Evolutionary conservation across 164 flowering plant species (phyloP), one percentile per base, ranked within the genome.

Genomic region (Saururus chinensis): DNA sequence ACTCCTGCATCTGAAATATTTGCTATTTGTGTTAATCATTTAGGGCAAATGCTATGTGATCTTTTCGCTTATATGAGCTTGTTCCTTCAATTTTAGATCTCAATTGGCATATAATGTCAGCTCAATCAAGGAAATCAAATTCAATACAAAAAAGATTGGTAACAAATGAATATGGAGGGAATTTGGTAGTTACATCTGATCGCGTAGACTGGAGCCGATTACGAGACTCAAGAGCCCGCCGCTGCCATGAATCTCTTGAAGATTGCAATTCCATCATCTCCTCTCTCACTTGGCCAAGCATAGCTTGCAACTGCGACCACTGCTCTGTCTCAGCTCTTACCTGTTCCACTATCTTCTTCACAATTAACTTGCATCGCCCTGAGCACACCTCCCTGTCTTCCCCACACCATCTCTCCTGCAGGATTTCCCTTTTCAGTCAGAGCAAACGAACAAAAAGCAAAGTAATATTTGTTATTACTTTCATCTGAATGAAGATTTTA

Each of bases 281-380:
- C 25, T 70, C 80, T 66, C 79, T 77, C 21, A 92, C 95, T 57
- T 80, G 84, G 48, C 70, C 80, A 51, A 89, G 75, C 95, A 92
- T 89, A 51, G 73, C 84, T 71, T 89, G 96, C 95, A 92, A 83
- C 66, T 87, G 91, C 7, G 89, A 80, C 98, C 98, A 92, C 60
- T 92, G 95, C 65, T 92, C 96, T 40, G 87, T 86, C 77, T 92
- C 98, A 4, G 76, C 79, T 57, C 84, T 63, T 53, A 87, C 96
- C 62, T 92, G 93, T 70, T 86, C 95, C 30, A 83, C 69, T 4
- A 92, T 79, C 71, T 76, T 86, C 75, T 75, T 64, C 53, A 87
- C 82, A 7, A 86, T 66, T 17, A 73, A 73, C 77, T 81, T 86
- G 79, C 96, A 89, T 9, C 73, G 80, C 17, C 92, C 96, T 8